Percentiles rank a stretch among this genome's conserved stretches.
phyloP scores from a whole-genome alignment of 306 rosid genomes.

The Cucumis cinereus region DNA sequence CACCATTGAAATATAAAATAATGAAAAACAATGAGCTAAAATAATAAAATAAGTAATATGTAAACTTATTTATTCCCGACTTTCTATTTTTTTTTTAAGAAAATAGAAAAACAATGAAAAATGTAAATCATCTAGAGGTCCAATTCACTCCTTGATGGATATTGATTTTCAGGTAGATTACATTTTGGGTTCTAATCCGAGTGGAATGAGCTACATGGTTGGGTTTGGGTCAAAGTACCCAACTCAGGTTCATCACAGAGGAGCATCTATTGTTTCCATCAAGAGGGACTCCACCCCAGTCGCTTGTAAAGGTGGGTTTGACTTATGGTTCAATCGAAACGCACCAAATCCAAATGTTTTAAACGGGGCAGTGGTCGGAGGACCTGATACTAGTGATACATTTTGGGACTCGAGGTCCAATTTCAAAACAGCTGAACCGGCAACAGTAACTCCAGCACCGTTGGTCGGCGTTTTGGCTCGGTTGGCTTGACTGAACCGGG shows the following conservation, averaged over 20 bases:
- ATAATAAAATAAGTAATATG: too few species aligned
- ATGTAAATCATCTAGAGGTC: too few species aligned
- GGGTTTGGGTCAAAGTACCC: constrained; percentile 45
- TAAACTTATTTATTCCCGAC: too few species aligned
- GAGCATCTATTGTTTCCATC: constrained; percentile 44
- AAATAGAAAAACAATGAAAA: too few species aligned
- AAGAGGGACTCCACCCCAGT: constrained; percentile 16
- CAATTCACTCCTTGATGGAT: not conserved
- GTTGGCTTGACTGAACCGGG: constrained; percentile 9
- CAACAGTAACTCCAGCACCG: constrained; percentile 32
- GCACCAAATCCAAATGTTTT: constrained; percentile 42
- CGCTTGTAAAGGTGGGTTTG: constrained; percentile 33
- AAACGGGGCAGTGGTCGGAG: constrained; percentile 38
- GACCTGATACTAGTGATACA: constrained; percentile 25
- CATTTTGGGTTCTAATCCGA: constrained; percentile 49
- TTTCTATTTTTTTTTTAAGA: too few species aligned
- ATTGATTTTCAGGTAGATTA: constrained; percentile 30
- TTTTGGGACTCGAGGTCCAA: constrained; percentile 25
- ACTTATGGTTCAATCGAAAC: constrained; percentile 20
- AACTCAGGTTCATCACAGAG: constrained; percentile 46
- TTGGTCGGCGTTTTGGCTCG: constrained; percentile 45
- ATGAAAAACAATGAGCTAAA: too few species aligned
- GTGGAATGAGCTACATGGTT: constrained; percentile 48
- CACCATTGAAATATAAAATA: too few species aligned
- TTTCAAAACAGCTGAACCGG: constrained; percentile 32